phyloP scores from a whole-genome alignment of 2,329 filamentous ascomycete genomes.

The Paecilomyces fulvus region DNA sequence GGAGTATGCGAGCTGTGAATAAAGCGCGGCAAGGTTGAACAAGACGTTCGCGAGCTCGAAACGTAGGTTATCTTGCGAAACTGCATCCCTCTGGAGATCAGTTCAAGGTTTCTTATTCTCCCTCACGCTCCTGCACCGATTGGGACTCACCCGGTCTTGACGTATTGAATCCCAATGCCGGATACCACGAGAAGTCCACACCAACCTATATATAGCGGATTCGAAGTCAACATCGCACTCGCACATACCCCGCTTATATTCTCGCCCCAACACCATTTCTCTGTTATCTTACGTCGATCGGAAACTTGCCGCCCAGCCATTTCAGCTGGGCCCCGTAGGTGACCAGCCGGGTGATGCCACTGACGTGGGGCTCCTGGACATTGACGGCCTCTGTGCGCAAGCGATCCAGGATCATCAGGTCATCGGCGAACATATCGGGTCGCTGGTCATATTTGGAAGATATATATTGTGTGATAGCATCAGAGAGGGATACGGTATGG shows the following conservation, averaged over 20 bases:
- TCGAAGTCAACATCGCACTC: slow-evolving; percentile 4
- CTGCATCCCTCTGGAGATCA: slow-evolving; percentile 16
- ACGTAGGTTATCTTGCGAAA: slow-evolving; percentile 57
- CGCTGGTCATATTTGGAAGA: slow-evolving; percentile 98
- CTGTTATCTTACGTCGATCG: slow-evolving; percentile 62
- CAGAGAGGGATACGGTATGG: slow-evolving; percentile 66
- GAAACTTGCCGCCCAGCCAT: slow-evolving; percentile 92
- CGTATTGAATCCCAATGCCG: slow-evolving; percentile 81
- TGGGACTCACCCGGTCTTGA: slow-evolving; percentile 50
- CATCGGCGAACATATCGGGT: slow-evolving; percentile 88
- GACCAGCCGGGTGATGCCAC: slow-evolving; percentile 79
- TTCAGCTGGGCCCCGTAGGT: slow-evolving; percentile 85
- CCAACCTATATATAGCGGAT: slow-evolving; percentile 57
- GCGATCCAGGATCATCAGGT: slow-evolving; percentile 77
- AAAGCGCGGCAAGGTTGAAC: slow-evolving; percentile 87
- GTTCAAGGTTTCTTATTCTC: background rate
- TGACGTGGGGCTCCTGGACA: slow-evolving; percentile 77
- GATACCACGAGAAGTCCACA: slow-evolving; percentile 94
- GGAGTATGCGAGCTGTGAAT: slow-evolving; percentile 80
- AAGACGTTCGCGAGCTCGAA: slow-evolving; percentile 88
- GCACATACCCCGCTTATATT: background rate
- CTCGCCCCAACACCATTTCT: background rate
- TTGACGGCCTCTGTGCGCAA: slow-evolving; percentile 80
- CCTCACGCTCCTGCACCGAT: slow-evolving; percentile 1
- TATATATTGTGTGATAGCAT: slow-evolving; percentile 88